Base-by-base conservation (phyloP, 2,329 filamentous ascomycete genomes). In the Colletotrichum sp. region DNA sequence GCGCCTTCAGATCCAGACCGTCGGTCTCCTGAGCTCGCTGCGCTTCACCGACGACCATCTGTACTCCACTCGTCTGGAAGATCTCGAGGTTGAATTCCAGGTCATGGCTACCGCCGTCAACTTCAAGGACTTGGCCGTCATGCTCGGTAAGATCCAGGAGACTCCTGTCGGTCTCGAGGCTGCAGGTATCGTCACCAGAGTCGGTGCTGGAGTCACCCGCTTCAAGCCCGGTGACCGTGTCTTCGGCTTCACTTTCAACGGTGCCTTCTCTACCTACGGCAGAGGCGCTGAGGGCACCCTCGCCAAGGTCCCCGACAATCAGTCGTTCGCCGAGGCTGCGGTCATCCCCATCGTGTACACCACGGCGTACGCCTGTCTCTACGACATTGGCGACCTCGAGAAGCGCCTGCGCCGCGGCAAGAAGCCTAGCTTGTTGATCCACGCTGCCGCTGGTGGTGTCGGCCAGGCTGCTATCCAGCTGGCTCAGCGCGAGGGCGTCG, bases 401-500 rank as follows among this genome's bases (percentile, higher is more conserved):
- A 79, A 81, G 1, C 44, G 44, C 2, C 44, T 52, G 0, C 44
- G n/a, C 4, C 44, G 69, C 32, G 85, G 85, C 5, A 84, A 88
- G 71, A 83, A 77, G 7, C 81, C 88, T 7, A 66, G 30, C 16
- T 61, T 69, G 69, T 79, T 88, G 7, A 84, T 88, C 36, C 86
- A 87, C 69, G 82, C 82, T 2, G 86, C 84, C 0, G 81, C 83
- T 6, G 86, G 84, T 1, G 84, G 82, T 29, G 83, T 87, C 6
- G 86, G 85, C 2, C 85, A 86, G 72, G 84, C 84, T 2, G 85
- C 84, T 34, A 84, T 87, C 39, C 80, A 82, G 75, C 77, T 87
- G 9, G 84, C 84, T 0, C 83, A 84, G 65, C 82, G 82, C 80
- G 71, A 82, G 19, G 85, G 84, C 0, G 86, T 86, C 2, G 81